phyloP scores from a whole-genome alignment of 1,284 basidiomycete species.

The Inonotus obliquus region DNA sequence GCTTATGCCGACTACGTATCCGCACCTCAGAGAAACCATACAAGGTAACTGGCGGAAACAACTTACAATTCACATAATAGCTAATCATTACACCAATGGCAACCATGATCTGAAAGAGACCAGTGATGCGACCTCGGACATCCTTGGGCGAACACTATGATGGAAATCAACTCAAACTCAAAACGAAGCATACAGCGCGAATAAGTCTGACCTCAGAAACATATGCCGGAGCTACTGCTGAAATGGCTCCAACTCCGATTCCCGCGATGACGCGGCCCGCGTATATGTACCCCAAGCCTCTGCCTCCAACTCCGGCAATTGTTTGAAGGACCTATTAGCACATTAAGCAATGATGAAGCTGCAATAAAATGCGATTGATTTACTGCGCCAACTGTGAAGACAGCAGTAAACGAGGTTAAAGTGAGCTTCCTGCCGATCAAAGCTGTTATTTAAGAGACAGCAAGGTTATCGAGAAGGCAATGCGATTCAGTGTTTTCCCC shows the following conservation, averaged over 20 bases:
- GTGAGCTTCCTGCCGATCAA: constrained; percentile 52
- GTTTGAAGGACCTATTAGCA: constrained; percentile 48
- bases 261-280: constrained; percentile 70
- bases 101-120: constrained; percentile 81
- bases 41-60: not conserved
- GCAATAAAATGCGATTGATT: constrained; percentile 28
- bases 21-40: not conserved
- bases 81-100: constrained; percentile 72
- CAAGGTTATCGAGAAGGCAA: too few species aligned
- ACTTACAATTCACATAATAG: constrained; percentile 71
- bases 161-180: too few species aligned
- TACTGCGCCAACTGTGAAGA: constrained; percentile 68
- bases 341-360: not conserved
- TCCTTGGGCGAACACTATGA: constrained; percentile 63
- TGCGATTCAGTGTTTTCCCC: not conserved
- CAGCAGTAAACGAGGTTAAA: constrained; percentile 50
- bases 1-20: constrained; percentile 51
- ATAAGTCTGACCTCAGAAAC: constrained; percentile 51
- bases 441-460: too few species aligned
- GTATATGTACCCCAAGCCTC: constrained; percentile 63
- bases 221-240: constrained; percentile 67
- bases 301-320: constrained; percentile 45
- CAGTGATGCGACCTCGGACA: constrained; percentile 66
- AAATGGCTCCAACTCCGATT: constrained; percentile 65
- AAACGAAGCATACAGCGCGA: too few species aligned